Evolutionary conservation across 1,284 basidiomycete species (phyloP), one percentile per base, ranked within the genome.

Genomic region (Peniophora sp.): DNA sequence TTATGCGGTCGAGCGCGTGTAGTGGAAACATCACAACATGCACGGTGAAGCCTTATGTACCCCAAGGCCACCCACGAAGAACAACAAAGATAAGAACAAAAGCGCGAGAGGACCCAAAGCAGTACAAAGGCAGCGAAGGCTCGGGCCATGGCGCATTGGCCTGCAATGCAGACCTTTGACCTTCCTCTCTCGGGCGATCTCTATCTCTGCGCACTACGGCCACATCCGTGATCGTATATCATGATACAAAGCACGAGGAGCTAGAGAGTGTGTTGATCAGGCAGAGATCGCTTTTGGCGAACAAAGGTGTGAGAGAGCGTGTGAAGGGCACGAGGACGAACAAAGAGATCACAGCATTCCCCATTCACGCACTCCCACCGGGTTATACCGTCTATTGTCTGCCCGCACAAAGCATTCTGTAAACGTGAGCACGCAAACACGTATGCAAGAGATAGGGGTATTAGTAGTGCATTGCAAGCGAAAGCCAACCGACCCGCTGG

Each of bases 391-490:
- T 22, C 39, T 41, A 8, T n/a, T n/a, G 16, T 41, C 39, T 22
- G 39, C 16, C 5, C 5, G 20, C 5, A 41, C 39, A 41, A 41
- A 41, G 39, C 39, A 41, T 8, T 16, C 8, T n/a, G 8, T 5
- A 22, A n/a, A 17, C n/a, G 39, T n/a, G n/a, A 5, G 16, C 16
- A 41, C 8, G 8, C 8, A 8, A 22, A 17, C 20, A 16, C 35
- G 47, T 17, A 6, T 12, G 27, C 27, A 12, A 32, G 27, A 32
- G 27, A 32, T 32, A 32, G 27, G 52, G 55, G 55, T 57, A 53
- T 56, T 55, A 52, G 53, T 53, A 58, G 56, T 53, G 49, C 53
- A 53, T 41, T 53, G 38, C 49, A 48, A 52, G 45, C 46, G 43
- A 51, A 43, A 55, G 27, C 27, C 27, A 32, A 32, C 27, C 27